phyloP scores from a whole-genome alignment of 2,329 filamentous ascomycete species.

The Trichoderma endophyticum region DNA sequence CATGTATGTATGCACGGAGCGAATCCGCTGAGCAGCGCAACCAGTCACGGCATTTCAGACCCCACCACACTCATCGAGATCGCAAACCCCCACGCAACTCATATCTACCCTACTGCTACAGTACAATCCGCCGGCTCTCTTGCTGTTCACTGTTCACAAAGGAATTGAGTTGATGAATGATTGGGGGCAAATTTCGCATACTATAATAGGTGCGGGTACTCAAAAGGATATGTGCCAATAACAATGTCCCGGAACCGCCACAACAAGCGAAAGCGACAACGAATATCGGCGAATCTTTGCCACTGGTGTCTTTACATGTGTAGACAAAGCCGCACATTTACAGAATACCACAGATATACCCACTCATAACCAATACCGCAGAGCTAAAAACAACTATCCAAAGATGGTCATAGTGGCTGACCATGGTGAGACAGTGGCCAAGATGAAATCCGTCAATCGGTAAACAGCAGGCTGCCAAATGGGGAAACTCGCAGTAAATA shows the following conservation, averaged over 20 bases:
- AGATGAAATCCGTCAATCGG: neutral
- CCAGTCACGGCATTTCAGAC: neutral
- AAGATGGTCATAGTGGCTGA: neutral
- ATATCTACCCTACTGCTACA: neutral
- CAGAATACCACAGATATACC: neutral
- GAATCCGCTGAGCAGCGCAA: neutral
- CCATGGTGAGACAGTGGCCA: neutral
- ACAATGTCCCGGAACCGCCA: neutral
- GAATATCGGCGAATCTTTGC: neutral
- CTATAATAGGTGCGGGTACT: rapidly evolving
- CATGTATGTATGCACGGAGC: neutral
- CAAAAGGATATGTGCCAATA: neutral
- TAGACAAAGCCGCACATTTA: neutral
- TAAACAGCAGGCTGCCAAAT: neutral
- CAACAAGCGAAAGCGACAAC: neutral
- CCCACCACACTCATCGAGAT: neutral
- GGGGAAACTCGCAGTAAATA: neutral
- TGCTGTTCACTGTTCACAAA: neutral
- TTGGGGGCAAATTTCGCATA: neutral
- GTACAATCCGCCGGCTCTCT: neutral
- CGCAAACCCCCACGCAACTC: neutral
- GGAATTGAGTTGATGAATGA: neutral
- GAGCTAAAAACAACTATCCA: neutral
- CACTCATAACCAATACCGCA: neutral
- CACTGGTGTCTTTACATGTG: neutral